These are phyloP conservation scores for Aspergillus sp. DNA, from an alignment of 2,329 filamentous ascomycete genomes.

Conservation along the genomic window DNA sequence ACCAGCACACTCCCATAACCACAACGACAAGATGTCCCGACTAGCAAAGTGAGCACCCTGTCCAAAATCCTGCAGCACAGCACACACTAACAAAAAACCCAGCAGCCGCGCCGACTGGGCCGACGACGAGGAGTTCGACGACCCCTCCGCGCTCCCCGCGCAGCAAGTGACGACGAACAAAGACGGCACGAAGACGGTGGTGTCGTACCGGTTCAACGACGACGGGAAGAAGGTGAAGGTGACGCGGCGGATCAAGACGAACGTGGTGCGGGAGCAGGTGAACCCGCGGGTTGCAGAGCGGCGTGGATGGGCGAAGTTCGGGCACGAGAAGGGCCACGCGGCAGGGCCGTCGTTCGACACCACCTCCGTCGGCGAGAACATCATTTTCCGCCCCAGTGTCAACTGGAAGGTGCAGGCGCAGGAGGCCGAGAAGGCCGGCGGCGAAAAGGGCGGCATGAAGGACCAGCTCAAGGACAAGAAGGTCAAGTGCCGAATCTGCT, in stretches of 20 bases:
- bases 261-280: conserved; percentile 81
- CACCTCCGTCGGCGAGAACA: conserved; percentile 93
- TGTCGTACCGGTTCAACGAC: conserved; percentile 84
- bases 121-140: conserved; percentile 78
- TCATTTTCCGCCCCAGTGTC: conserved; percentile 83
- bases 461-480: conserved; percentile 88
- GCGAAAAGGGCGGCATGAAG: conserved; percentile 54
- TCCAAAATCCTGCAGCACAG: too few relatives aligned
- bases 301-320: conserved; percentile 89
- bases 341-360: conserved; percentile 78
- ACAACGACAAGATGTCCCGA: conserved; percentile 36
- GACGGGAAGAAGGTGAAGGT: conserved; percentile 94
- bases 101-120: conserved; percentile 78
- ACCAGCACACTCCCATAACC: conserved; percentile 19
- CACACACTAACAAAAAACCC: conserved; percentile 10
- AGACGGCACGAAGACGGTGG: conserved; percentile 93
- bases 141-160: conserved; percentile 74
- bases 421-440: conserved; percentile 47
- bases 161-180: conserved; percentile 91
- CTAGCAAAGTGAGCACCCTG: conserved; percentile 36
- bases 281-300: conserved; percentile 96
- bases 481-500: conserved; percentile 99
- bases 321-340: conserved; percentile 74
- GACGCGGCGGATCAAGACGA: conserved; percentile 88
- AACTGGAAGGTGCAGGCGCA: conserved; percentile 92